Conservation (phyloP, 2,329 filamentous ascomycete genomes). For the Cylindrodendrum hubeiense region DNA sequence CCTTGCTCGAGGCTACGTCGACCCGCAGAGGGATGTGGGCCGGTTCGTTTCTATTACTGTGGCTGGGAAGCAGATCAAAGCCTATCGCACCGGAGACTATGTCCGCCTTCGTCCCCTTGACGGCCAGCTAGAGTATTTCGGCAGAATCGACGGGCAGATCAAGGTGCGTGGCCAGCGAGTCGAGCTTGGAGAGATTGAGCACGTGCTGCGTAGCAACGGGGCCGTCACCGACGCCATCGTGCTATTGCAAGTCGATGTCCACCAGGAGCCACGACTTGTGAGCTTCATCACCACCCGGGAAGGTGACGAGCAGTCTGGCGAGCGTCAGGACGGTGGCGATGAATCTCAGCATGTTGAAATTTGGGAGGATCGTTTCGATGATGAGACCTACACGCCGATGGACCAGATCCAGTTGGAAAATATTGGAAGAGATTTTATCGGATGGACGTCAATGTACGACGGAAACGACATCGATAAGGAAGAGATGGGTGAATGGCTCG, state of each 20-base stretch:
- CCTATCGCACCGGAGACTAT: conserved; percentile 34
- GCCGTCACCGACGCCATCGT: background rate
- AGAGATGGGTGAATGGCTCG: conserved; percentile 49
- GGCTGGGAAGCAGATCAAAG: too few species aligned
- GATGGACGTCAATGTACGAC: conserved; percentile 45
- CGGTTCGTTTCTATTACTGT: too few species aligned
- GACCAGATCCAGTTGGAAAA: conserved; percentile 13
- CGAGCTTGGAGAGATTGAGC: conserved; percentile 37
- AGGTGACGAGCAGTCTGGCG: background rate
- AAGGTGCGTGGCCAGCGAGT: conserved; percentile 38
- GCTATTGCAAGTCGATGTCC: background rate
- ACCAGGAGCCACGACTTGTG: background rate
- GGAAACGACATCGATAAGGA: conserved; percentile 37
- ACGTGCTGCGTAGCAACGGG: background rate
- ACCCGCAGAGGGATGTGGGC: too few species aligned
- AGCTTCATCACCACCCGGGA: background rate
- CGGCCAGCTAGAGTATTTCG: conserved; percentile 26
- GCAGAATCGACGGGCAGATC: conserved; percentile 37
- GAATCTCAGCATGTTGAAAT: too few species aligned
- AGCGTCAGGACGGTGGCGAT: too few species aligned
- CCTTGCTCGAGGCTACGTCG: too few species aligned
- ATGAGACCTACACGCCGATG: conserved; percentile 26
- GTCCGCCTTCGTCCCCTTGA: conserved; percentile 25
- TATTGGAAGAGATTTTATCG: conserved; percentile 40
- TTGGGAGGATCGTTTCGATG: conserved; percentile 30